Base-by-base conservation (phyloP, 2,329 filamentous ascomycete genomes). In the Niveomyces coronatus region DNA sequence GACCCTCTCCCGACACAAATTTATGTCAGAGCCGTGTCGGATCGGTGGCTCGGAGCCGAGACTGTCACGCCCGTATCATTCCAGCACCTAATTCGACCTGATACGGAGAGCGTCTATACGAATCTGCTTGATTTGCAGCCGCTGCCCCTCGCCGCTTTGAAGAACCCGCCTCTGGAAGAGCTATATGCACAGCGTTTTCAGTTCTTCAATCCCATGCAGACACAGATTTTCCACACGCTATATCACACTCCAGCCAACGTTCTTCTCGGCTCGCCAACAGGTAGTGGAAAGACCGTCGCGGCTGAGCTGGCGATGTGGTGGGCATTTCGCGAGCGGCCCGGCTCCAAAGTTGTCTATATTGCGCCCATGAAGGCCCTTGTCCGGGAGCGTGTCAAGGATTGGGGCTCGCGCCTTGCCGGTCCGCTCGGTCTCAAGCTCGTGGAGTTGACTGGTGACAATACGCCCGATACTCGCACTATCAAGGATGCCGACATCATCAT, bases 131-230 rank as follows among this genome's bases (percentile, higher is more conserved):
- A 95, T 51, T 65, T 98, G 17, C 91, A 96, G 54, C 91, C 91
- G 2, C 66, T 98, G 4, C 83, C 89, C 0, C 78, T 98, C 43
- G 74, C 79, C 15, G 89, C 89, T 1, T 67, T 98, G 29, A 87
- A 94, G 54, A 94, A 96, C 45, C 79, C 85, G 0, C 68, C 79
- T 0, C 62, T 98, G 0, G 89, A 98, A 56, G 85, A 91, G 44
- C 74, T 98, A 1, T 98, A 98, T 52, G 79, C 72, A 0, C 69
- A 89, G 55, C 76, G 87, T 22, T 98, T 98, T 59, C 82, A 91
- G 47, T 98, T 82, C 61, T 98, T 98, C 70, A 98, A 98, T 54
- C 91, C 91, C 0, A 96, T 98, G 93, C 91, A 98, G 60, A 96
- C 91, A 0, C 91, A 98, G 53, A 86, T 98, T 36, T 98, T 98